Conservation (phyloP, 2,329 filamentous ascomycete genomes). For the Aspergillaceae sp. region DNA sequence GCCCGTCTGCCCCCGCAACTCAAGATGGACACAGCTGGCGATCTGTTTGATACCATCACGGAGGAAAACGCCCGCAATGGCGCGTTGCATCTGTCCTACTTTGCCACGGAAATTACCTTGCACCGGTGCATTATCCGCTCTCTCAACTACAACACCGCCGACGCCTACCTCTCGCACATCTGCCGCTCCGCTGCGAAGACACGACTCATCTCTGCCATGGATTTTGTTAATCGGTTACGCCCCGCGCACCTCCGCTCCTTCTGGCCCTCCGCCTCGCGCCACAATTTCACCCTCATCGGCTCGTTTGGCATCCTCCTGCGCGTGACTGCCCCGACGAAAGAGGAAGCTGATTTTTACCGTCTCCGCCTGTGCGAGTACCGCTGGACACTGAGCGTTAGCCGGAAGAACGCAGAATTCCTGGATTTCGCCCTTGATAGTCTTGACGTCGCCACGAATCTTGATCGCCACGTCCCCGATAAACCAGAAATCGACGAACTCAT, state of each 20-base stretch:
- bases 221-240: slow-evolving; percentile 88
- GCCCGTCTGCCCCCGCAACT: slow-evolving; percentile 39
- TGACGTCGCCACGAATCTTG: slow-evolving; percentile 60
- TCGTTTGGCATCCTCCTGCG: slow-evolving; percentile 86
- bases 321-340: slow-evolving; percentile 75
- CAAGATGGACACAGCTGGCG: slow-evolving; percentile 41
- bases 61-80: slow-evolving; percentile 43
- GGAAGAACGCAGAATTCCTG: slow-evolving; percentile 53
- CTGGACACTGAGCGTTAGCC: slow-evolving; percentile 85
- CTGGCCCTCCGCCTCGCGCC: slow-evolving; percentile 52
- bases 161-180: slow-evolving; percentile 81
- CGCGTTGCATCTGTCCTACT: slow-evolving; percentile 84
- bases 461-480: slow-evolving; percentile 64
- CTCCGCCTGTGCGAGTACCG: slow-evolving; percentile 78
- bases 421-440: slow-evolving; percentile 68
- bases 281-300: slow-evolving; percentile 86
- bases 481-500: slow-evolving; percentile 48
- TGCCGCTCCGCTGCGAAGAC: slow-evolving; percentile 91
- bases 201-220: slow-evolving; percentile 88
- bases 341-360: slow-evolving; percentile 90
- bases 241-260: slow-evolving; percentile 81
- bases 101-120: slow-evolving; percentile 86
- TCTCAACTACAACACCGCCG: slow-evolving; percentile 50
- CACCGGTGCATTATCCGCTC: slow-evolving; percentile 86
- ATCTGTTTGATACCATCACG: slow-evolving; percentile 37